Evolutionary conservation across 768 basidiomycete genomes (phyloP).

Genomic region (Exidia glandulosa): DNA sequence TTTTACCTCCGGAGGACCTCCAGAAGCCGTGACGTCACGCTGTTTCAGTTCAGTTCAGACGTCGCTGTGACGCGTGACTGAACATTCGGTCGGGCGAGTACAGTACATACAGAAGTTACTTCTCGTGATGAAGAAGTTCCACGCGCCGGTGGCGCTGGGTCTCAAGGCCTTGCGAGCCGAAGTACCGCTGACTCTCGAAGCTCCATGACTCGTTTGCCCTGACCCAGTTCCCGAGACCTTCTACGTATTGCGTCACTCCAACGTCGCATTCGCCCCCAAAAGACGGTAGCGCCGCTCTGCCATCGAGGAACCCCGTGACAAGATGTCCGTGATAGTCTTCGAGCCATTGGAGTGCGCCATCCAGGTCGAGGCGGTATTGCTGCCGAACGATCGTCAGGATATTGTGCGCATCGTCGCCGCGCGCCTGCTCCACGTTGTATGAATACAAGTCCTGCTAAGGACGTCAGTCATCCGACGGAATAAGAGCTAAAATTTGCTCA

Average conservation of each 20-base stretch:
- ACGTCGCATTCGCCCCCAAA: constrained; percentile 60
- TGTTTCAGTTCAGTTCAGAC: too few relatives aligned
- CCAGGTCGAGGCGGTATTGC: neutral
- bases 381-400: constrained; percentile 38
- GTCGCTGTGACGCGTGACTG: too few relatives aligned
- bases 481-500: neutral
- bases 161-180: constrained; percentile 23
- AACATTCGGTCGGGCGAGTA: too few relatives aligned
- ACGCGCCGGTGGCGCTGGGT: constrained; percentile 18
- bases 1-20: too few relatives aligned
- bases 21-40: too few relatives aligned
- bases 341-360: neutral
- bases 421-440: constrained; percentile 57
- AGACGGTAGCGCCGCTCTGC: constrained; percentile 43
- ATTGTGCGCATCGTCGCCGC: constrained; percentile 28
- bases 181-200: constrained; percentile 10
- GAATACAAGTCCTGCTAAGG: constrained; percentile 55
- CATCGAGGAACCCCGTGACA: constrained; percentile 30
- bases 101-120: too few relatives aligned
- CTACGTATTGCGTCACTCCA: constrained; percentile 50
- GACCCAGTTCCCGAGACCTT: constrained; percentile 1
- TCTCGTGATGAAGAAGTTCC: too few relatives aligned
- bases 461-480: neutral
- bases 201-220: constrained; percentile 1
- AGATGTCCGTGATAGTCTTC: neutral